Conservation (phyloP, 768 basidiomycete genomes). For the Suillus sp. region DNA sequence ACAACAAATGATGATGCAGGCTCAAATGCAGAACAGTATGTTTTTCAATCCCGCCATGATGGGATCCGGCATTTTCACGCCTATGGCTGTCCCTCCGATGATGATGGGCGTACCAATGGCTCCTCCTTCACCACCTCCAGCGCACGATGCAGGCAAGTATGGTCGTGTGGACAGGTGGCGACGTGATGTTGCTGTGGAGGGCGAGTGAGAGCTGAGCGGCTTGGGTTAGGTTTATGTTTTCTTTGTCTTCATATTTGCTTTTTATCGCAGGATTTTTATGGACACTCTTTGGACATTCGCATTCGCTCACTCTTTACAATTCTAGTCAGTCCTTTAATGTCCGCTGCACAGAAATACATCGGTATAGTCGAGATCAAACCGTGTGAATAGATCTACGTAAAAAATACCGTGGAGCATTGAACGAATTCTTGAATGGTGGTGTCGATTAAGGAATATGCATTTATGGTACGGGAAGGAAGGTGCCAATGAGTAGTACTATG, state of each 20-base stretch:
- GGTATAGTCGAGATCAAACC: conserved; percentile 32
- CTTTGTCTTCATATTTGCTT: conserved; percentile 19
- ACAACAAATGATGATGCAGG: conserved; percentile 62
- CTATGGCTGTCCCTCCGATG: conserved; percentile 54
- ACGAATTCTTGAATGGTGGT: conserved; percentile 33
- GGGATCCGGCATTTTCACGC: conserved; percentile 65
- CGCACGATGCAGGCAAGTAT: conserved; percentile 66
- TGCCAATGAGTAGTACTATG: conserved; percentile 1
- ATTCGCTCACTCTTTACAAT: conserved; percentile 9
- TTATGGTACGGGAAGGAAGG: conserved; percentile 25
- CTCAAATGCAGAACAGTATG: conserved; percentile 75
- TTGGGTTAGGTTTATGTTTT: conserved; percentile 14
- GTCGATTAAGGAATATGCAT: conserved; percentile 24
- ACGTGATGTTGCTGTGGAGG: conserved; percentile 73
- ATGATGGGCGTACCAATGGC: conserved; percentile 43
- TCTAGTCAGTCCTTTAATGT: conserved; percentile 40
- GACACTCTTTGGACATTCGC: conserved; percentile 10
- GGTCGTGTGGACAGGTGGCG: conserved; percentile 81
- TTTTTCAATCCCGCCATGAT: conserved; percentile 75
- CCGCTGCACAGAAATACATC: conserved; percentile 39
- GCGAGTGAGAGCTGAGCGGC: conserved; percentile 47
- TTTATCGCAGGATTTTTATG: conserved; percentile 13
- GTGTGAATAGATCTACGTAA: conserved; percentile 39
- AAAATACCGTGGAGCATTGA: conserved; percentile 39
- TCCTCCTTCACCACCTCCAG: conserved; percentile 63